Evolutionary conservation across 768 basidiomycete species (phyloP).

Genomic region (Trametes cinnabarina): DNA sequence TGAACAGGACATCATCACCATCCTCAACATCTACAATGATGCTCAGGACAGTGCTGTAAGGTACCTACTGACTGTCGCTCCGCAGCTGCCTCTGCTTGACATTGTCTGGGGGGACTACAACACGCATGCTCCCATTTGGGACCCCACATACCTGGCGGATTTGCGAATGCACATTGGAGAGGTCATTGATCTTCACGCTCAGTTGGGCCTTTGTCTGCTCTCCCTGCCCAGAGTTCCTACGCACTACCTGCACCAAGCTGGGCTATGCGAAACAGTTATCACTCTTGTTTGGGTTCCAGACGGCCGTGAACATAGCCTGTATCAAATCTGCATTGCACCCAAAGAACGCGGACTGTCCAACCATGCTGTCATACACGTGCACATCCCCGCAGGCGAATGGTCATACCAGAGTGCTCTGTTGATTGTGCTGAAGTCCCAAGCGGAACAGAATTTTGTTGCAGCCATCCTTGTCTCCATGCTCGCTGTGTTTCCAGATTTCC

Average conservation of each 20-base stretch:
- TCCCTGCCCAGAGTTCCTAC: not conserved
- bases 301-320: not conserved
- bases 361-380: not conserved
- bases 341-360: conserved; percentile 1
- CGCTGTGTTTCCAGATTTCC: not conserved
- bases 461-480: not conserved
- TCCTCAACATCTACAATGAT: conserved; percentile 2
- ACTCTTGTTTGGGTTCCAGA: not conserved
- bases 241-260: not conserved
- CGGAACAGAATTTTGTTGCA: not conserved
- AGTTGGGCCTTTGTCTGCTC: not conserved
- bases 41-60: not conserved
- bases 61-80: not conserved
- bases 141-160: not conserved
- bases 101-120: conserved; percentile 1
- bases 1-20: not conserved
- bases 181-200: not conserved
- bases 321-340: not conserved
- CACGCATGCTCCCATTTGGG: not conserved
- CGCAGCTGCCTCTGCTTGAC: not conserved
- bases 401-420: not conserved
- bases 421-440: not conserved
- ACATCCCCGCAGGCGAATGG: not conserved
- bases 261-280: not conserved
- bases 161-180: not conserved